Base-by-base conservation (phyloP, 2,329 filamentous ascomycete genomes). In the Colletotrichum sp. region DNA sequence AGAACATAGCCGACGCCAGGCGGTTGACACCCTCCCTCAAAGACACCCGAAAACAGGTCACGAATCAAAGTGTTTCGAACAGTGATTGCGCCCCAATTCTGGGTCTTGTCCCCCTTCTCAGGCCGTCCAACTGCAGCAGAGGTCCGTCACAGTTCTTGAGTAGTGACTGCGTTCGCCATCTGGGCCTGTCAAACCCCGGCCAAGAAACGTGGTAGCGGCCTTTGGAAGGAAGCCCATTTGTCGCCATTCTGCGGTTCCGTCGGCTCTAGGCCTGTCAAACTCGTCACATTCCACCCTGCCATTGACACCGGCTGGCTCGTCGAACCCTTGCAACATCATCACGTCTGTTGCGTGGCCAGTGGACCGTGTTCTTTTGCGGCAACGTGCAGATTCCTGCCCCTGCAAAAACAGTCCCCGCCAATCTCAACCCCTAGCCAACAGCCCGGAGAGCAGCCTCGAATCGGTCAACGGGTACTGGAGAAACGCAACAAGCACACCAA, bases 321-420 rank as follows among this genome's bases (percentile, higher is more conserved):
- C 55, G 36, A 47, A 71, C 57, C 71, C 71, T 67, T 71, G 71
- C 43, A 66, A 34, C 62, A 73, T 66, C 54, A 70, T 71, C 54
- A 70, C 71, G 55, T 61, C 55, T 61, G 27, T 71, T 73, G 68
- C 68, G 62, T 71, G 62, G 71, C 70, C 72, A 61, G 69, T 72
- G 69, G 58, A 57, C 66, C 47, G 70, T 76, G 62, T 72, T 76
- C 74, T 70, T 62, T 76, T 76, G 71, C 75, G 74, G 75, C 68
- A 76, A 67, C 75, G n/a, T 76, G 75, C 75, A 76, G 74, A 76
- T 70, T 76, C 74, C 67, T 70, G 74, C 70, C 66, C 62, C 51
- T 69, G 67, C 73, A 68, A 71, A 66, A 27, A 47, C 31, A 38
- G 59, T 65, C 68, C 70, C 54, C 54, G 64, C 67, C 68, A 70